Conservation (phyloP, 352 stramenopile species). For the Globisporangium ultimum region DNA sequence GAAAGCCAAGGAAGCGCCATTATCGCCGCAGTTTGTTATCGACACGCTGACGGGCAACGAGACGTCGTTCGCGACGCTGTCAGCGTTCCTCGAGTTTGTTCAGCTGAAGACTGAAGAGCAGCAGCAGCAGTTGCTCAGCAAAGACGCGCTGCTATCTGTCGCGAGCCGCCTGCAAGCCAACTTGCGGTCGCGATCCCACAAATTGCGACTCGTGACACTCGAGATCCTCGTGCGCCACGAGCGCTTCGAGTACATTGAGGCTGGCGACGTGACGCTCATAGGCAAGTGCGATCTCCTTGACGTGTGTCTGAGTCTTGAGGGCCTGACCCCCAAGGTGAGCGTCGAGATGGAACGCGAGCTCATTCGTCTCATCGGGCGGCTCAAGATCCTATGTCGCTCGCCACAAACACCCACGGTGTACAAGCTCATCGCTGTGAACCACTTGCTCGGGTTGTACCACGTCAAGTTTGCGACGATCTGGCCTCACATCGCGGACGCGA, state of each 20-base stretch:
- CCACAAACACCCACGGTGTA: conserved; percentile 71
- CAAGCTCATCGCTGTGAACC: conserved; percentile 73
- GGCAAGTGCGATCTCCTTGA: conserved; percentile 71
- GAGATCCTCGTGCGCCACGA: conserved; percentile 61
- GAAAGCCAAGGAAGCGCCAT: conserved; percentile 11
- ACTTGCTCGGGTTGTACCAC: conserved; percentile 81
- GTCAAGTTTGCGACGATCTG: conserved; percentile 89
- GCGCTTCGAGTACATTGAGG: conserved; percentile 47
- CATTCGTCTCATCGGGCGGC: conserved; percentile 68
- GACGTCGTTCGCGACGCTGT: conserved; percentile 55
- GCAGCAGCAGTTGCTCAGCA: conserved; percentile 42
- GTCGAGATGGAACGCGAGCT: conserved; percentile 84
- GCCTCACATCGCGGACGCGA: conserved; percentile 68
- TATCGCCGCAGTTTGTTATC: conserved; percentile 24
- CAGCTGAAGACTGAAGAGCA: conserved; percentile 53
- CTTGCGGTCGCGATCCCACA: conserved; percentile 63
- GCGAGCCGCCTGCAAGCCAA: conserved; percentile 45
- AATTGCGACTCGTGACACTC: conserved; percentile 63
- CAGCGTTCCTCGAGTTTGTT: conserved; percentile 53
- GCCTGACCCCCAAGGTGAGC: conserved; percentile 39
- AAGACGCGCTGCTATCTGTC: conserved; percentile 26
- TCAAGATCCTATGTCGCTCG: conserved; percentile 75
- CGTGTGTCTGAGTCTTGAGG: conserved; percentile 63
- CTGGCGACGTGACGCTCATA: conserved; percentile 31
- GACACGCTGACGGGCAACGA: conserved; percentile 37